Base-by-base conservation (phyloP, 176 grass and related monocot species). In the Eremochloa ophiuroides region DNA sequence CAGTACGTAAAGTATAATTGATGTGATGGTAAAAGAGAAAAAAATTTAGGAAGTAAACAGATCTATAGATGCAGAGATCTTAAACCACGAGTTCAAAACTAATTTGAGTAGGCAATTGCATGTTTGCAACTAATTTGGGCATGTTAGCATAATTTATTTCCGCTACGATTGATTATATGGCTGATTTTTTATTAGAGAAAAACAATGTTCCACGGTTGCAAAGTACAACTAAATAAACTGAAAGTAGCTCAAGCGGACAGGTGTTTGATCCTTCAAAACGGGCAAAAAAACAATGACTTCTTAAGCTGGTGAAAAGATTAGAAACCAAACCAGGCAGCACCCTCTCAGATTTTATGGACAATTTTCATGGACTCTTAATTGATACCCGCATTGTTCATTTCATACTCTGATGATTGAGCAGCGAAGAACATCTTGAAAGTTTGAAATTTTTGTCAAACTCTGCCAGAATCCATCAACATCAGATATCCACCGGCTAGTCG, bases 41-140 rank as follows among this genome's bases (percentile, higher is more conserved):
- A n/a, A n/a, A n/a, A n/a, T n/a, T n/a, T n/a, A n/a, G n/a, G n/a
- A n/a, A n/a, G n/a, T n/a, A n/a, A n/a, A n/a, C n/a, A n/a, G n/a
- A n/a, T n/a, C n/a, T n/a, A n/a, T 47, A 77, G 38, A 78, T 35
- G 11, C 76, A 85, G 69, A 76, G 34, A 71, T 64, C 69, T 62
- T 69, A 55, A 63, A 78, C 26, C 47, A 73, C 10, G 42, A 14
- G 40, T 51, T 61, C 50, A 61, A 51, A 67, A 22, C 23, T 6
- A 84, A 62, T 76, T 63, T 53, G 41, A 81, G 27, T 76, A 50
- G 28, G n/a, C 20, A 34, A 63, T 34, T 39, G 40, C 18, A 84
- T 50, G 33, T 70, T n/a, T n/a, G n/a, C n/a, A n/a, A n/a, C n/a
- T n/a, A n/a, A n/a, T n/a, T n/a, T n/a, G n/a, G n/a, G n/a, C n/a